Evolutionary conservation across 371 early-diverging fungal genomes (phyloP), one percentile per base, ranked within the genome.

Genomic region (Apophysomyces sp.): DNA sequence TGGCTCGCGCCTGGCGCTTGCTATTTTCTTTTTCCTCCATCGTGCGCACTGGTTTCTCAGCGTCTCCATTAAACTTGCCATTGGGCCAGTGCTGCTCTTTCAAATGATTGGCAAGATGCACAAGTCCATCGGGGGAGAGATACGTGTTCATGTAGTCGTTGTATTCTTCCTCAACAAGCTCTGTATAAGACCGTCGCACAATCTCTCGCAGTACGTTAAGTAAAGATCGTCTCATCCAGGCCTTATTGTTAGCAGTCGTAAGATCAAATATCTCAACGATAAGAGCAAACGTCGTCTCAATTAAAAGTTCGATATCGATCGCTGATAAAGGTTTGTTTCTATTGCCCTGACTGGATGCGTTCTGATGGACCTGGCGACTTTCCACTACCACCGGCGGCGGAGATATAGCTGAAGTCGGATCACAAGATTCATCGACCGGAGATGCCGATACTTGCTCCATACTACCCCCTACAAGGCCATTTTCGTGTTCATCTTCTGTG

Each of bases 221-320:
- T 0, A 77, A 59, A 0, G 80, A 74, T 40, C 80, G 55, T 36
- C 80, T 63, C 73, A 80, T 69, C 80, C 80, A 80, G 0, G 78
- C 81, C 36, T 68, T 69, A 29, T 81, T 76, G 37, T 76, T 81
- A n/a, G 74, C 66, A 0, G 74, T 60, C 1, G 81, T 76, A 4
- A 81, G 60, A 24, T 81, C 76, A 57, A 81, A 81, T 2, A 78
- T 74, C 31, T 81, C 81, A 0, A 76, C 76, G 1, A 81, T 60
- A 1, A 81, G 44, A 1, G 81, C 78, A 65, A 76, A 81, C 0
- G 81, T 76, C 0, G 81, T 81, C 59, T 81, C 81, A 21, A 81
- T 81, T 51, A 81, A 53, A 4, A 81, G 61, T 29, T 81, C 81
- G 0, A 76, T 68, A 51, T 81, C 81, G 65, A 78, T 62, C 0